Evolutionary conservation across 441 rosid species (phyloP), one percentile per base, ranked within the genome.

Genomic region (Croton setiger): DNA sequence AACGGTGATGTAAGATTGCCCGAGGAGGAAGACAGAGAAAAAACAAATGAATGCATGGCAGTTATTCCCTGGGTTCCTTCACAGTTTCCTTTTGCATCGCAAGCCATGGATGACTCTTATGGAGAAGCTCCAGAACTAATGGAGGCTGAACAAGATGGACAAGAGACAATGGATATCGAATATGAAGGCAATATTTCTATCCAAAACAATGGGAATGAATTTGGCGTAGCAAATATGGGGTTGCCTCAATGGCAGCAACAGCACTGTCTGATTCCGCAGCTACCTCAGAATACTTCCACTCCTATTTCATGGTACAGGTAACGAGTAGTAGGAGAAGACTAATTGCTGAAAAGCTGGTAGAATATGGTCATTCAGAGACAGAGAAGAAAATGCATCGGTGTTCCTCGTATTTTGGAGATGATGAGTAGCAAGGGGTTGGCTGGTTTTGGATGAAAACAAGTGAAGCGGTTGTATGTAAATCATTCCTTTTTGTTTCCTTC

Each of bases 101-200:
- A n/a, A 12, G 64, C 62, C 4, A 9, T 10, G 36, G 73, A 56
- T 48, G 27, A 47, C 21, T 37, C 63, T 2, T 55, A 74, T 33
- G 43, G 52, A 14, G 70, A 71, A 63, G 73, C 60, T 36, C 66
- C 73, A 35, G 87, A 76, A 58, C 67, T 64, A 21, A 79, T 79
- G 85, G 91, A 86, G 67, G 78, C 75, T 4, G 93, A 88, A 53
- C 84, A 78, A 72, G 54, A 60, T 64, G 88, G 76, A 39, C 84
- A 75, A 48, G 80, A 72, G 33, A 39, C 74, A n/a, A 89, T 91
- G 97, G 97, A 91, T 4, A 74, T 87, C 14, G 95, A 91, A 80
- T 85, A 86, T 14, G 95, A 91, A 79, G 86, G 76, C 4, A 27
- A 33, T 33, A 20, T 23, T 27, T 60, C 7, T 18, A 41, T 13